Evolutionary conservation across 495 filamentous ascomycete genomes (phyloP), one percentile per base, ranked within the genome.

Genomic region (Penicilliopsis zonata): DNA sequence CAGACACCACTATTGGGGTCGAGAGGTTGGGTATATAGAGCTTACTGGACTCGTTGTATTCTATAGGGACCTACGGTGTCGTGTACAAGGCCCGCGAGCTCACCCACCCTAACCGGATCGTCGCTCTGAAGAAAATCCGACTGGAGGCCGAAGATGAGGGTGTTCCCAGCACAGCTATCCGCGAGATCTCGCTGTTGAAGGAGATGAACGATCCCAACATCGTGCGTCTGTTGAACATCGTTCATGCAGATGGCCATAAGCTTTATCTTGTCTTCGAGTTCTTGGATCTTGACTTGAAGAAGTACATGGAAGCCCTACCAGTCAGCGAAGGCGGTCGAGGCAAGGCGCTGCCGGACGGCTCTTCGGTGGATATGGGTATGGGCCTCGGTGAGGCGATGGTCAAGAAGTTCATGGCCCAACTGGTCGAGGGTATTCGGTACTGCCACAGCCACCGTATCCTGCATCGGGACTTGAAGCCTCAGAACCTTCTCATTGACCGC

Each of bases 231-330:
- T 54, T 87, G 45, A 94, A 96, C 66, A 94, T 96, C 37, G 86
- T 96, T 28, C 87, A 94, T 49, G 86, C 87, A 42, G 88, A 95
- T 54, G 85, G 85, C 30, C 88, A 94, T 61, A 96, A 94, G 56
- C 74, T 96, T 22, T 94, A 94, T 54, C 73, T 96, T 14, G 87
- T 96, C 24, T 84, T 88, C 39, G 87, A 96, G 49, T 96, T 85
- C 58, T 76, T 95, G 41, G 87, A 95, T 47, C 70, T 87, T 24
- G 87, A 95, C 44, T 61, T 95, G 29, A 95, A 98, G 67, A 94
- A 94, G 56, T 96, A 95, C 64, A 96, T 98, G 92, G 90, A 98
- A 60, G 78, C 87, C 24, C 74, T 99, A 28, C 90, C 90, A 5
- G 73, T 90, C 28, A 81, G 74, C 43, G 82, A 95, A 49, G 87